These are phyloP conservation scores for Fonticula alba DNA, from an alignment of 78 protist species.

Conservation along the genomic window DNA sequence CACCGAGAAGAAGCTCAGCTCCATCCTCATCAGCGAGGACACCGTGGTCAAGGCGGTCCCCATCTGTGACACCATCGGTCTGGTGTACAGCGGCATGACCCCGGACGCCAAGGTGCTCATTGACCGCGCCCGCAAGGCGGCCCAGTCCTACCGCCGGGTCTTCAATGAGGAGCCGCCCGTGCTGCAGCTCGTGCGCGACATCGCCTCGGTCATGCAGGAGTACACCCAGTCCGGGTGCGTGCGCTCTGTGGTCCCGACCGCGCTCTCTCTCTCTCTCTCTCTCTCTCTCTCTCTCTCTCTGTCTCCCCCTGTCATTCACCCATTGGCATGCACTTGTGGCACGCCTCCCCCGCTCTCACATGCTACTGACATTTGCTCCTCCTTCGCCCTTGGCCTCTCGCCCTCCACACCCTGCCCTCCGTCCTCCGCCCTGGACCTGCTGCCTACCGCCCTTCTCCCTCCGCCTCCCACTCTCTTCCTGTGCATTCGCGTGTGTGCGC, in stretches of 20 bases:
- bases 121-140: conserved; percentile 58
- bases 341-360: too few relatives aligned
- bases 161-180: conserved; percentile 74
- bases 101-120: conserved; percentile 74
- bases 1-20: conserved; percentile 82
- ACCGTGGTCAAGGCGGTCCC: conserved; percentile 51
- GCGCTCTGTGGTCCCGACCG: background rate
- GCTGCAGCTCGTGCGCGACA: conserved; percentile 62
- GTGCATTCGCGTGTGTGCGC: background rate
- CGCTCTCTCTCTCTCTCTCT: background rate
- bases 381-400: too few relatives aligned
- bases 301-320: too few relatives aligned
- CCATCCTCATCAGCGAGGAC: conserved; percentile 66
- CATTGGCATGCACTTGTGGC: too few relatives aligned
- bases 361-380: too few relatives aligned
- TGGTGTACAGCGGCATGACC: conserved; percentile 90
- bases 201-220: conserved; percentile 97
- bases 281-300: background rate
- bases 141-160: conserved; percentile 55
- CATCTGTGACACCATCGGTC: conserved; percentile 56
- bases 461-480: too few relatives aligned
- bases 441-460: too few relatives aligned
- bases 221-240: conserved; percentile 89
- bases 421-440: too few relatives aligned
- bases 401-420: too few relatives aligned